Base-by-base conservation (phyloP, 805 yeast genomes). In the Yamadazyma akitaensis region DNA sequence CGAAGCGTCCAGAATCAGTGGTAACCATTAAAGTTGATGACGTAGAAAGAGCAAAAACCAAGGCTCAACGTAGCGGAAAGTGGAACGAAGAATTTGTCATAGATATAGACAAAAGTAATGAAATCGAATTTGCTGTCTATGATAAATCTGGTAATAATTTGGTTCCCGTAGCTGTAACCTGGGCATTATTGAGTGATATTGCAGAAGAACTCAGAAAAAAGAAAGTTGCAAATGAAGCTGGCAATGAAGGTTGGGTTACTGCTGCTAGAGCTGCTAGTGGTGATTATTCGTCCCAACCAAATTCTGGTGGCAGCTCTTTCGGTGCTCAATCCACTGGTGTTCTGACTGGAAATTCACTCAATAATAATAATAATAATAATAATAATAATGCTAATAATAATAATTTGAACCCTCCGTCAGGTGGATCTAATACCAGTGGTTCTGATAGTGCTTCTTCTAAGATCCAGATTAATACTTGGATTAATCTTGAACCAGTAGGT, bases 141-240 rank as follows among this genome's bases (percentile, higher is more conserved):
- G 99, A 94, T 63, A 84, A 83, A 55, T 71, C 77, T 11, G 87
- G 87, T 33, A 80, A 74, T 48, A 77, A 73, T 42, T 69, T 76
- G 49, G 81, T 84, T 8, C 98, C 99, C 0, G 97, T 94, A 7
- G 99, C 96, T 8, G 75, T 94, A 33, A 81, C 86, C 57, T 94
- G 99, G 99, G 76, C 92, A 24, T 78, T 92, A 32, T 73, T 94
- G 25, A 83, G 95, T 3, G 99, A 94, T 64, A 79, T 94, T 37
- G 90, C 95, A 0, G 99, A 94, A 70, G 98, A 94, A 56, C 78
- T 92, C 46, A 88, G 99, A 66, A 86, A 94, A 58, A 85, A 84
- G 63, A 89, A 88, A 58, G 91, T 88, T 18, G 88, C 81, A 8
- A 82, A 80, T 57, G 88, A 87, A 36, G 67, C 78, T 49, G 86